Evolutionary conservation across 2,329 filamentous ascomycete genomes (phyloP).

Genomic region (Huntiella omanensis): DNA sequence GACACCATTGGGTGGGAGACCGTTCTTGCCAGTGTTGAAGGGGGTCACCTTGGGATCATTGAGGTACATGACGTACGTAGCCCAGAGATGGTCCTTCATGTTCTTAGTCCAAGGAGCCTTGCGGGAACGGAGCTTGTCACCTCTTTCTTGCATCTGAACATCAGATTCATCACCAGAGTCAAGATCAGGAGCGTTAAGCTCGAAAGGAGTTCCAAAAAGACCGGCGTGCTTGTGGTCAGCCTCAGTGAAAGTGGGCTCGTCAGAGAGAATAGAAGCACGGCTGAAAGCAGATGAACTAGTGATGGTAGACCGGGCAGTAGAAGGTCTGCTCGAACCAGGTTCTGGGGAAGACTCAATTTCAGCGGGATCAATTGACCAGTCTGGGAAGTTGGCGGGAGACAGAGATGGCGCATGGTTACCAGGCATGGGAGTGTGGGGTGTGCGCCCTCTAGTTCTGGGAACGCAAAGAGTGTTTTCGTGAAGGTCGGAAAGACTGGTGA

Average conservation of each 20-base stretch:
- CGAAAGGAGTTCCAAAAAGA: background rate
- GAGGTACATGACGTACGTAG: constrained; percentile 43
- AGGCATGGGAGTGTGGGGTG: constrained; percentile 39
- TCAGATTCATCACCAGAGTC: constrained; percentile 4
- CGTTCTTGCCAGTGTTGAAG: constrained; percentile 42
- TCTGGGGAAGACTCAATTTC: constrained; percentile 40
- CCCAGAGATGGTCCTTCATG: constrained; percentile 48
- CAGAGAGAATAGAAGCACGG: constrained; percentile 34
- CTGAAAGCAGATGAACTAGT: constrained; percentile 40
- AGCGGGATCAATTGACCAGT: constrained; percentile 39
- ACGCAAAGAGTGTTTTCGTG: constrained; percentile 25
- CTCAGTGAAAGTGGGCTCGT: constrained; percentile 34
- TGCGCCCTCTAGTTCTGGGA: constrained; percentile 4
- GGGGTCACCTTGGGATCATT: constrained; percentile 50
- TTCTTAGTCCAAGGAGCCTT: constrained; percentile 44
- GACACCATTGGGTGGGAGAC: constrained; percentile 45
- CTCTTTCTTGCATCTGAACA: constrained; percentile 4
- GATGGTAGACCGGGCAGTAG: constrained; percentile 39
- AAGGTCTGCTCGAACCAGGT: constrained; percentile 39
- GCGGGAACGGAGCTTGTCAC: constrained; percentile 18
- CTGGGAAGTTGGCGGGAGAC: constrained; percentile 30
- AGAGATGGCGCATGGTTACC: constrained; percentile 23
- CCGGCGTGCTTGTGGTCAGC: constrained; percentile 20
- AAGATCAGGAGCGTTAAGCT: background rate
- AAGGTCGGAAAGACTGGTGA: constrained; percentile 20